These are phyloP conservation scores for Globisporangium canariense DNA, from an alignment of 352 stramenopile species.

Conservation along the genomic window DNA sequence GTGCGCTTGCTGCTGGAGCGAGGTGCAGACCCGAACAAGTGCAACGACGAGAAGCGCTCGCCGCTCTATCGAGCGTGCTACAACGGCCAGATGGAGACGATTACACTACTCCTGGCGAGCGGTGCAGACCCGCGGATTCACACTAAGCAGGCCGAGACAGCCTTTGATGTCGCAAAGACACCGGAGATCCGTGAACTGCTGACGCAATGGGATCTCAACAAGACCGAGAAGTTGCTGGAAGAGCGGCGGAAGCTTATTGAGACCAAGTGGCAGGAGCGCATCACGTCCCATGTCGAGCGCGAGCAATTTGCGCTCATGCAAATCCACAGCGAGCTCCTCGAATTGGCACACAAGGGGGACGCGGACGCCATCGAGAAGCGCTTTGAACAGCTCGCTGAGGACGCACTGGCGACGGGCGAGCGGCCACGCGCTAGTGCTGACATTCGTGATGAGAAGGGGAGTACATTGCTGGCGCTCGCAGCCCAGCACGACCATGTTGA, in stretches of 20 bases:
- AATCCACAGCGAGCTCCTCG: conserved; percentile 77
- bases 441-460: conserved; percentile 76
- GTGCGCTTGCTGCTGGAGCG: conserved; percentile 65
- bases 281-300: conserved; percentile 82
- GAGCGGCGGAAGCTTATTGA: conserved; percentile 65
- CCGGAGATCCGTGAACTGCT: conserved; percentile 57
- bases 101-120: conserved; percentile 62
- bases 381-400: conserved; percentile 71
- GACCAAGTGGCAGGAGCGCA: conserved; percentile 77
- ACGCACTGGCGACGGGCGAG: conserved; percentile 56
- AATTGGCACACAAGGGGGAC: conserved; percentile 43
- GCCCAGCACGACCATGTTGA: conserved; percentile 66
- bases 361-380: conserved; percentile 43
- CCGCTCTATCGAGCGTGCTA: conserved; percentile 83
- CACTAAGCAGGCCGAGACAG: conserved; percentile 72
- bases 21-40: conserved; percentile 83
- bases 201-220: conserved; percentile 62
- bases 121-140: conserved; percentile 71
- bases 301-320: conserved; percentile 81
- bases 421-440: conserved; percentile 63
- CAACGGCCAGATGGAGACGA: conserved; percentile 76
- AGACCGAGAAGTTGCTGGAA: conserved; percentile 67
- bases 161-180: conserved; percentile 86
- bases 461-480: conserved; percentile 70
- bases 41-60: conserved; percentile 82